Conservation (phyloP, 2,329 filamentous ascomycete genomes). For the Epicoccum sorghinum region DNA sequence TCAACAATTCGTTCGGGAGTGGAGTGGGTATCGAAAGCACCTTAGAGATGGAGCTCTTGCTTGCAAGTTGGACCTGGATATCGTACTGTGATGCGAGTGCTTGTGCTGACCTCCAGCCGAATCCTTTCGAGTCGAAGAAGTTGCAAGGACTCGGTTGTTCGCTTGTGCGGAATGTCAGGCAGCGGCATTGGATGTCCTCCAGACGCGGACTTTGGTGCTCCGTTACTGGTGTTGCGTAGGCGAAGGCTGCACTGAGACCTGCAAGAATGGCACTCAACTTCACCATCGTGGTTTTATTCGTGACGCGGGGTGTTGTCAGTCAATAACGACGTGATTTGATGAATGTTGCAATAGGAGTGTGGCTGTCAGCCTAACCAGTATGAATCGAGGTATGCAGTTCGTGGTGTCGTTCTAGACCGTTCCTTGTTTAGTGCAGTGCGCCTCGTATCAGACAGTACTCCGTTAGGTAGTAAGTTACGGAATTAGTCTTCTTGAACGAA, state of each 20-base stretch:
- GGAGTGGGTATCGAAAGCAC: slow-evolving; percentile 27
- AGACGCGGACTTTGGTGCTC: slow-evolving; percentile 12
- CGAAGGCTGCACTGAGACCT: background rate
- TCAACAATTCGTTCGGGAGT: slow-evolving; percentile 27
- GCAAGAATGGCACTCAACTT: background rate
- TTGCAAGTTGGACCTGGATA: slow-evolving; percentile 34
- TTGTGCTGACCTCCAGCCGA: slow-evolving; percentile 34
- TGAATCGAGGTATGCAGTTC: background rate
- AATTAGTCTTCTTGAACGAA: slow-evolving; percentile 3
- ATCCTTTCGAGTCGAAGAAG: slow-evolving; percentile 25
- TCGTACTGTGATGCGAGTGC: slow-evolving; percentile 27
- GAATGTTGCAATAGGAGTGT: background rate
- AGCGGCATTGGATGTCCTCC: slow-evolving; percentile 33
- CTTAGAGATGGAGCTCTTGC: slow-evolving; percentile 23
- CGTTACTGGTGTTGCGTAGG: slow-evolving; percentile 19
- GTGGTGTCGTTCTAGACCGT: slow-evolving; percentile 15
- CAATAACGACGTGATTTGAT: too few relatives aligned
- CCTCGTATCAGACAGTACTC: slow-evolving; percentile 5
- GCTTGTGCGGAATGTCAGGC: slow-evolving; percentile 30
- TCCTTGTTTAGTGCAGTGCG: slow-evolving; percentile 4
- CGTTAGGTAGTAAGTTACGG: background rate
- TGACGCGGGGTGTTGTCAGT: background rate
- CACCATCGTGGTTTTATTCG: background rate
- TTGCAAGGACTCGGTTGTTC: slow-evolving; percentile 28
- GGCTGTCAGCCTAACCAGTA: background rate